Evolutionary conservation across 2,329 filamentous ascomycete genomes (phyloP).

Genomic region (Gliomastix tumulicola): DNA sequence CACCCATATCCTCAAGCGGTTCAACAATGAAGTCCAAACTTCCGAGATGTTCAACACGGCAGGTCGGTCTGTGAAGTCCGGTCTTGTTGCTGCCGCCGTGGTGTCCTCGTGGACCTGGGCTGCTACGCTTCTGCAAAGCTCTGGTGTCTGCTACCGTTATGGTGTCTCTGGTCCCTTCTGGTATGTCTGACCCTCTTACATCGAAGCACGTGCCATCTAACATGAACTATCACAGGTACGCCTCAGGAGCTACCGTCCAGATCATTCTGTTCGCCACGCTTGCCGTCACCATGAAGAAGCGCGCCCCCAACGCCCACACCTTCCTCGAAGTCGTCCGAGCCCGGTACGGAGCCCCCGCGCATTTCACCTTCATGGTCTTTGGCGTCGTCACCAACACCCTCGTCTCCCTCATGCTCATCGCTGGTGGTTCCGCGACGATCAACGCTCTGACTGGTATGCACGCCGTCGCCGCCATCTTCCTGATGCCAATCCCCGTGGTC

Average conservation of each 20-base stretch:
- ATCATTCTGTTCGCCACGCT: slow-evolving; percentile 79
- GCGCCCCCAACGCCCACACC: slow-evolving; percentile 73
- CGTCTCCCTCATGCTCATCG: slow-evolving; percentile 76
- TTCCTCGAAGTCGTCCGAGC: slow-evolving; percentile 73
- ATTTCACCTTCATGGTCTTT: slow-evolving; percentile 70
- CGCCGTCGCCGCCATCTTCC: slow-evolving; percentile 71
- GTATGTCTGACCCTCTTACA: no score
- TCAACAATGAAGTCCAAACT: slow-evolving; percentile 59
- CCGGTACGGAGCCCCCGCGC: slow-evolving; percentile 61
- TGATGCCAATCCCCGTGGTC: slow-evolving; percentile 71
- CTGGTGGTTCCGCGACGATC: slow-evolving; percentile 57
- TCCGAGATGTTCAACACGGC: slow-evolving; percentile 84
- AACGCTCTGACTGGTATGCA: slow-evolving; percentile 17
- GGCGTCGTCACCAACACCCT: slow-evolving; percentile 74
- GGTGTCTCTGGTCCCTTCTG: slow-evolving; percentile 48
- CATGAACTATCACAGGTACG: no score
- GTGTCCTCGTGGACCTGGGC: slow-evolving; percentile 86
- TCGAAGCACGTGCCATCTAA: no score
- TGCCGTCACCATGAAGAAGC: slow-evolving; percentile 75
- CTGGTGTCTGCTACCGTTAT: slow-evolving; percentile 73
- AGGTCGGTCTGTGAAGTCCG: slow-evolving; percentile 75
- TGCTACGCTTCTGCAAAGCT: slow-evolving; percentile 66
- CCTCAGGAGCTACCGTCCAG: slow-evolving; percentile 63
- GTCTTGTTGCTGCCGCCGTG: slow-evolving; percentile 75
- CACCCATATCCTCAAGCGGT: slow-evolving; percentile 59